Base-by-base conservation (phyloP, 2,329 filamentous ascomycete species). In the Scedosporium aurantiacum region DNA sequence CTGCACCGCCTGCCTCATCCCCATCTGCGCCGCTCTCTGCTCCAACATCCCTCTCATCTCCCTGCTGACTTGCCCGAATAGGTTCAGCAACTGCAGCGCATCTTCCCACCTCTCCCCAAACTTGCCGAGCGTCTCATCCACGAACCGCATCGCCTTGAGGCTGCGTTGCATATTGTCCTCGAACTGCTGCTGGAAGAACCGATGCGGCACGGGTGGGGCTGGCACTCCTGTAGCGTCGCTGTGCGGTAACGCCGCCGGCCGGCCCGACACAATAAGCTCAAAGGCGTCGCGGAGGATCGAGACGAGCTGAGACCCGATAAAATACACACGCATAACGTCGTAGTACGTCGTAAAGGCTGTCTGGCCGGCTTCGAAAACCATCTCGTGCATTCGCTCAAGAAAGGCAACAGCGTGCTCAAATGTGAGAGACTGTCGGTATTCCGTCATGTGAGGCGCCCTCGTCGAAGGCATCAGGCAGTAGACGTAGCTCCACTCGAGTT, bases 361-460 rank as follows among this genome's bases (percentile, higher is more conserved):
- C 63, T 85, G 81, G 37, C 78, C 74, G 3, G 81, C 72, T 65
- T 82, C 79, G 62, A 81, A 80, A 25, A 89, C 80, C 55, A 91
- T 81, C 4, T 84, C 82, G 67, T 89, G 82, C 64, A 96, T 84
- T 63, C 85, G 83, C 63, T 89, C 82, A 57, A 94, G 82, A 69
- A 94, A 97, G n/a, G 87, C 82, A 66, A 93, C 85, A 65, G 87
- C 87, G 68, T 94, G 87, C 70, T 96, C 91, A 70, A 96, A 96
- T 47, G 96, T 89, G 25, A 96, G 78, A 32, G 86, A 79, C 64
- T 91, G 89, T 43, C 87, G 88, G 70, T 93, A 91, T 55, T 90
- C 83, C 3, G 85, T 87, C 58, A 92, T 85, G 23, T 82, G 78
- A 0, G 90, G 89, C 3, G 89, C 85, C 55, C 88, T 81, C 1